Base-by-base conservation (phyloP, 2,329 filamentous ascomycete species). In the Ascochyta clinopodiicola region DNA sequence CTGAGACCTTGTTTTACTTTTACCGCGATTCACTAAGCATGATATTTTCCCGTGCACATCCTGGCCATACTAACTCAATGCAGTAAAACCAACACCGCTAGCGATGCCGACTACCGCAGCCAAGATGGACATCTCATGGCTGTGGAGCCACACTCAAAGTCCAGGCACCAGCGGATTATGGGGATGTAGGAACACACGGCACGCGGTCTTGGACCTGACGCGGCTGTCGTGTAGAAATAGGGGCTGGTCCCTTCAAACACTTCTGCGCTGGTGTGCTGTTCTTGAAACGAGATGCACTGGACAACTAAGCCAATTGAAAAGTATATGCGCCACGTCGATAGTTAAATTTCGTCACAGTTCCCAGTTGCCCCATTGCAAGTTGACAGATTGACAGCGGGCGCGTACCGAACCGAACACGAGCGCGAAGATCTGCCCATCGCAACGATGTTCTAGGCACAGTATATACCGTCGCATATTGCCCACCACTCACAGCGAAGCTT, bases 121-220 rank as follows among this genome's bases (percentile, higher is more conserved):
- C 51, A 55, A 55, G 51, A 34, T 25, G 34, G 12, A 29, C 44
- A 39, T 45, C 27, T 44, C 29, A 36, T n/a, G 35, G 46, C 36
- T 46, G 45, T 46, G 46, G 51, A 56, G 52, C 32, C 46, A 46
- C 19, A 42, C 35, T n/a, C 9, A 12, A 46, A 42, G 52, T 45
- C 52, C 31, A 56, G 52, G 32, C 46, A 51, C 52, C 31, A 38
- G 43, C 42, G 37, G 37, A 47, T 50, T 24, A 37, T 56, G 46
- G 46, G 32, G 35, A 50, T 32, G 29, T 36, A 42, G 51, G 51
- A 49, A 49, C 45, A 45, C n/a, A 22, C 51, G 51, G 52, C 52
- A 56, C 34, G 52, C 42, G 36, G 37, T 19, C 37, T 31, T 42
- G 46, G 46, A n/a, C 6, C 21, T 51, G 52, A 51, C 42, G 52